Conservation (phyloP, 2,329 filamentous ascomycete genomes). For the Neonectria coccinea region DNA sequence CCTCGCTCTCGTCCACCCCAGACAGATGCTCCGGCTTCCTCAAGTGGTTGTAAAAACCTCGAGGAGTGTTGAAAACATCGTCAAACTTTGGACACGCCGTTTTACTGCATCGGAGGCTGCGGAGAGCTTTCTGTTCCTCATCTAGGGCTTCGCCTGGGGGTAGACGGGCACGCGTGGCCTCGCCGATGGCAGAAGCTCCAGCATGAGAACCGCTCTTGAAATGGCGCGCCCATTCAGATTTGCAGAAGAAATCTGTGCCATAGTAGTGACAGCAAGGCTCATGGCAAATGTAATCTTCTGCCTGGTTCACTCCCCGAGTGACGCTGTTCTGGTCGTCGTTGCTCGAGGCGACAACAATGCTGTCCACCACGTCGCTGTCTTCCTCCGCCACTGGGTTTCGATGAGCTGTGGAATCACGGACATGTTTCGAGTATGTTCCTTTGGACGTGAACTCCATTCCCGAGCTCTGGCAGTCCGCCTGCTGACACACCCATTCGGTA, state of each 20-base stretch:
- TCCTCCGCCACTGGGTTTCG: not conserved
- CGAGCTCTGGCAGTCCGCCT: conserved; percentile 13
- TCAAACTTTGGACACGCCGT: conserved; percentile 27
- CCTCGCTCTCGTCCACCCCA: conserved; percentile 5
- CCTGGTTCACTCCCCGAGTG: not conserved
- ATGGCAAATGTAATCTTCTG: conserved; percentile 16
- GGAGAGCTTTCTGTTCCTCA: conserved; percentile 37
- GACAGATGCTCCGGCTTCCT: conserved; percentile 17
- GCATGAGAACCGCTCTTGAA: conserved; percentile 22
- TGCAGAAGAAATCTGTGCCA: conserved; percentile 31
- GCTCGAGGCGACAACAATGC: conserved; percentile 1
- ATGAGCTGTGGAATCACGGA: conserved; percentile 19
- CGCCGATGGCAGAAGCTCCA: conserved; percentile 24
- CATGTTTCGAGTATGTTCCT: conserved; percentile 23
- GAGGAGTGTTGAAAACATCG: conserved; percentile 16
- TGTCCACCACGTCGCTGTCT: not conserved
- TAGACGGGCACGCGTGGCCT: conserved; percentile 2
- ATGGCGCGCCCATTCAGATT: conserved; percentile 37
- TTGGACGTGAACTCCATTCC: conserved; percentile 20
- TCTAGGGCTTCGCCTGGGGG: not conserved
- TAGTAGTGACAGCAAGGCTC: conserved; percentile 37
- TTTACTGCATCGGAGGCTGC: conserved; percentile 32
- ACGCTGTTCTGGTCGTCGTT: not conserved
- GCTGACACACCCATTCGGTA: conserved; percentile 25
- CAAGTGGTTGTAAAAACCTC: conserved; percentile 29